Base-by-base conservation (phyloP, 306 rosid genomes). In the Trifolium dubium region DNA sequence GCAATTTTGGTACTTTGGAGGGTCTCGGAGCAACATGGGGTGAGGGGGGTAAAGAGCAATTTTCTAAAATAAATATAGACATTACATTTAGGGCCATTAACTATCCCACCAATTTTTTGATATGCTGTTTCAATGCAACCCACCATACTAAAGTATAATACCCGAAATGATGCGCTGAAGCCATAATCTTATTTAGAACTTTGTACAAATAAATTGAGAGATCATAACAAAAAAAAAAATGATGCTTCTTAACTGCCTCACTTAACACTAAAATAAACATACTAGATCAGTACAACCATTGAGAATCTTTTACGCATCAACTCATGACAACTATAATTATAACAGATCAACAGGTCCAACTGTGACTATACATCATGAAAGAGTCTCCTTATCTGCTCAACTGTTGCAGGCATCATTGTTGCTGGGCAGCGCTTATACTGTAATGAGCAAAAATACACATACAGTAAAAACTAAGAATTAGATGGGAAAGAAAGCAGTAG, bases 381-480 rank as follows among this genome's bases (percentile, higher is more conserved):
- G 77, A 94, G 96, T 72, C 96, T 94, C 83, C 99, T 87, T 46
- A 94, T 89, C 78, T 92, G 90, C 44, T 92, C 97, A 53, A 84
- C 89, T 1, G 84, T 85, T 35, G 92, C 75, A 50, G 96, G 92
- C 87, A 87, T 85, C 82, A 92, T 82, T 3, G 96, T 94, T 74
- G 85, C 79, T 6, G 99, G 99, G 82, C 99, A 94, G 17, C 96
- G 93, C 85, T 94, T 94, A 75, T 91, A 86, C 99, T 94, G 92
- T 34, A 19, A 60, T 56, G 50, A 60, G 18, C 47, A 63, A 76
- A 44, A 44, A 62, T 59, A 50, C 44, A 44, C 47, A 37, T 13
- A 35, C 12, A 35, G 29, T 39, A 58, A 32, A 61, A 32, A 61
- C 44, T 29, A 72, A n/a, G 51, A 19, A 73, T 71, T 64, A 73